Conservation (phyloP, 139 green algal genomes). For the Monoraphidium neglectum region DNA sequence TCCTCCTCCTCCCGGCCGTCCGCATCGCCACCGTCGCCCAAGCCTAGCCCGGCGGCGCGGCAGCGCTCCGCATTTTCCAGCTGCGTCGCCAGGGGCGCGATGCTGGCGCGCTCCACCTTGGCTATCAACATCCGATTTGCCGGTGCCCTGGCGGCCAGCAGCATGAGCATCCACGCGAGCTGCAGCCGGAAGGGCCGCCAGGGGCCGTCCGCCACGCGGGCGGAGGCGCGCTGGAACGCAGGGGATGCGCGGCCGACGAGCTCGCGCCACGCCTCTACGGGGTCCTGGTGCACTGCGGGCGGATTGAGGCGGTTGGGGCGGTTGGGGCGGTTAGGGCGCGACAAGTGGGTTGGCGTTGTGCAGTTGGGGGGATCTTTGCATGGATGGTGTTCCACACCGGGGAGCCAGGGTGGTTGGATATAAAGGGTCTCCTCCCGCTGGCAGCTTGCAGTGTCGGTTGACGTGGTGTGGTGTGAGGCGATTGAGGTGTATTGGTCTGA, state of each 20-base stretch:
- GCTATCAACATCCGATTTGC: slow-evolving; percentile 35
- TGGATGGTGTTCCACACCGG: not conserved
- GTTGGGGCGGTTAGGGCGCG: not conserved
- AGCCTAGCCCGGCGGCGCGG: not conserved
- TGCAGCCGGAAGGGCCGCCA: slow-evolving; percentile 42
- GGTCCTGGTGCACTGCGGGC: slow-evolving; percentile 26
- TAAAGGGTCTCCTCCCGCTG: not conserved
- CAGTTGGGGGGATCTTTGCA: not conserved
- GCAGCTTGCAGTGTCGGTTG: not conserved
- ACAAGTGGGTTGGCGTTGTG: not conserved
- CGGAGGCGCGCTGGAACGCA: slow-evolving; percentile 26
- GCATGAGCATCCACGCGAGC: slow-evolving; percentile 50
- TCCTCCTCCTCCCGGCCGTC: not conserved
- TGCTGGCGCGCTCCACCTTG: slow-evolving; percentile 39
- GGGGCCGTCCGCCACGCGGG: slow-evolving; percentile 11
- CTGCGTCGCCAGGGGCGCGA: slow-evolving; percentile 46
- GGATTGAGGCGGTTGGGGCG: not conserved
- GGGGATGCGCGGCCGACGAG: slow-evolving; percentile 26
- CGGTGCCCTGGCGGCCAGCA: slow-evolving; percentile 30
- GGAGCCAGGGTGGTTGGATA: not conserved
- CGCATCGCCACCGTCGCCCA: not conserved
- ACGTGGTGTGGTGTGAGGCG: no score
- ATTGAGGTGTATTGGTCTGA: no score
- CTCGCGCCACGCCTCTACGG: slow-evolving; percentile 14
- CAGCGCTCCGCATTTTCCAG: slow-evolving; percentile 51